These are phyloP conservation scores for Chernovozyma sophiae-reginae DNA, from an alignment of 1,139 yeast genomes.

Conservation along the genomic window DNA sequence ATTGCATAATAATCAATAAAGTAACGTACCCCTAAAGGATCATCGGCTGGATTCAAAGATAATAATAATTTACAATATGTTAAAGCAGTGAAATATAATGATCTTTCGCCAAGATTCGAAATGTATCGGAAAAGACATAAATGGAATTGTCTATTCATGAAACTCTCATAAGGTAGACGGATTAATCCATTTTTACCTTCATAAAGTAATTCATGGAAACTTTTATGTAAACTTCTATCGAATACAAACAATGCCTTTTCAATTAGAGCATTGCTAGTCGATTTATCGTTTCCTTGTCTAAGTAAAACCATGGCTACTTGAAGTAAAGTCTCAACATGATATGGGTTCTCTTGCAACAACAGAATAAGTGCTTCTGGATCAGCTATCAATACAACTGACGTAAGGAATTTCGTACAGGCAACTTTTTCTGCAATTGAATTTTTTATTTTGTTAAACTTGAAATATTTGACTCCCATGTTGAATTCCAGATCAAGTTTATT, in stretches of 20 bases:
- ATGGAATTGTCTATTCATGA: conserved; percentile 74
- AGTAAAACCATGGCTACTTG: conserved; percentile 74
- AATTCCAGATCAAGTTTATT: conserved; percentile 42
- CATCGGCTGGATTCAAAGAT: conserved; percentile 71
- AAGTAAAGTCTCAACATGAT: conserved; percentile 72
- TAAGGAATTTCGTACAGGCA: conserved; percentile 59
- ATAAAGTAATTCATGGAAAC: conserved; percentile 40
- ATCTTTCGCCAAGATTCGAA: conserved; percentile 66
- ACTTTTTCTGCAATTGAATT: conserved; percentile 35
- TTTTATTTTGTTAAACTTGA: conserved; percentile 40
- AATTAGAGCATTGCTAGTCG: conserved; percentile 64
- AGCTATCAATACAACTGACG: conserved; percentile 64
- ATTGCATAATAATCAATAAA: conserved; percentile 79
- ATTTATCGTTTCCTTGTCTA: conserved; percentile 70
- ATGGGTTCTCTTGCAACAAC: conserved; percentile 58
- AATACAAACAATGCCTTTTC: conserved; percentile 77
- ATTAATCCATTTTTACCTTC: conserved; percentile 56
- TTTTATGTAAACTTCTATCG: conserved; percentile 52
- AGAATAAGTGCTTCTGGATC: conserved; percentile 66
- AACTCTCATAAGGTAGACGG: conserved; percentile 72
- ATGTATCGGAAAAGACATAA: conserved; percentile 71
- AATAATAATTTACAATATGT: conserved; percentile 67
- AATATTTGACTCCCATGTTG: conserved; percentile 51
- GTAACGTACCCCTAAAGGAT: conserved; percentile 80
- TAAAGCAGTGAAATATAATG: conserved; percentile 74